phyloP scores from a whole-genome alignment of 2,329 filamentous ascomycete species.

The Penicillium sclerotiorum region DNA sequence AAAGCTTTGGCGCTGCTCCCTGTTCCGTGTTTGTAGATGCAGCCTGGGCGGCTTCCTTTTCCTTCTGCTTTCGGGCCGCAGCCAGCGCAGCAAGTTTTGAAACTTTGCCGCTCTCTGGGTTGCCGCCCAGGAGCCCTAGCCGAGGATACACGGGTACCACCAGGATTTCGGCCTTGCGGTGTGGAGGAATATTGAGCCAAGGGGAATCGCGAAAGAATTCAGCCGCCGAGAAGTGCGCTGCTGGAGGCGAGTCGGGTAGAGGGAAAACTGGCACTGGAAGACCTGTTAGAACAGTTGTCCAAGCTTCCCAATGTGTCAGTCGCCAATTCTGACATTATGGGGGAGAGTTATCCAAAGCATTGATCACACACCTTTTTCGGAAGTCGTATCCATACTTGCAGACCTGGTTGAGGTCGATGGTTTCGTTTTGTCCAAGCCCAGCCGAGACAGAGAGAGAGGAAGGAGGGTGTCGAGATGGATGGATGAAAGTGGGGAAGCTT shows the following conservation, averaged over 20 bases:
- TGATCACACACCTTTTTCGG: slow-evolving; percentile 15
- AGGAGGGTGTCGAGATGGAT: slow-evolving; percentile 7
- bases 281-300: slow-evolving; percentile 41
- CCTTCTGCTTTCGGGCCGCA: slow-evolving; percentile 81
- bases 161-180: slow-evolving; percentile 66
- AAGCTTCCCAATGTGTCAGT: slow-evolving; percentile 38
- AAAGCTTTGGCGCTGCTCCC: slow-evolving; percentile 32
- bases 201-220: slow-evolving; percentile 81
- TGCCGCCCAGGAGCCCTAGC: slow-evolving; percentile 77
- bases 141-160: slow-evolving; percentile 61
- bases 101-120: slow-evolving; percentile 67
- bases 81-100: slow-evolving; percentile 92
- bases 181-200: slow-evolving; percentile 73
- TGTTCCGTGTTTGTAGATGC: neutral
- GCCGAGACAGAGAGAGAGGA: slow-evolving; percentile 26
- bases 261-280: slow-evolving; percentile 37
- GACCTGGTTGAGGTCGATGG: too few species aligned
- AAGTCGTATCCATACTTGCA: neutral
- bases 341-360: neutral
- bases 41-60: slow-evolving; percentile 67
- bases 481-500: too few species aligned
- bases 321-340: slow-evolving; percentile 17
- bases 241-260: slow-evolving; percentile 24
- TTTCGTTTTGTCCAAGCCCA: slow-evolving; percentile 27
- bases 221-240: slow-evolving; percentile 48